Conservation (phyloP, 768 basidiomycete species). For the Boletellus ananiceps region DNA sequence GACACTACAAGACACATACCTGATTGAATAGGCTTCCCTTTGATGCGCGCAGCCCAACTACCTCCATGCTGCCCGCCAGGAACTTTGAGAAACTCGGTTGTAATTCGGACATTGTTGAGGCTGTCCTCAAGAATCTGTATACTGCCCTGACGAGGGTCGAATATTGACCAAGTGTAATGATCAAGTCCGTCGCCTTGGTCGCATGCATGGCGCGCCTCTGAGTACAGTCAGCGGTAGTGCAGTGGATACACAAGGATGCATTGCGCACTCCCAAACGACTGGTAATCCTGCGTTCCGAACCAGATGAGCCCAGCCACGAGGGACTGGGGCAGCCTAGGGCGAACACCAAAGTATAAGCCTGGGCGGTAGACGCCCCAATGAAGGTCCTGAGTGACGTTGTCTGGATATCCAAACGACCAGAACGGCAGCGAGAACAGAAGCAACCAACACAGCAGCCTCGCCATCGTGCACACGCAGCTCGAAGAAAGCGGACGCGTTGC, state of each 20-base stretch:
- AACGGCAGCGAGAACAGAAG: slow-evolving; percentile 22
- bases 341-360: slow-evolving; percentile 91
- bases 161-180: slow-evolving; percentile 83
- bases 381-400: slow-evolving; percentile 39
- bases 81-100: slow-evolving; percentile 83
- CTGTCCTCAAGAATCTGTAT: slow-evolving; percentile 80
- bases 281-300: slow-evolving; percentile 86
- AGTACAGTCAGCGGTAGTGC: slow-evolving; percentile 1
- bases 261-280: slow-evolving; percentile 60
- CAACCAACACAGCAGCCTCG: slow-evolving; percentile 25
- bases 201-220: slow-evolving; percentile 81
- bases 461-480: background rate
- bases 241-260: slow-evolving; percentile 1
- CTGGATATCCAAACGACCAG: slow-evolving; percentile 14
- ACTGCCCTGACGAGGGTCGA: slow-evolving; percentile 82
- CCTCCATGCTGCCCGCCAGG: slow-evolving; percentile 78
- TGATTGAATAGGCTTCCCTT: slow-evolving; percentile 68
- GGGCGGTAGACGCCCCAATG: slow-evolving; percentile 83
- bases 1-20: slow-evolving; percentile 34
- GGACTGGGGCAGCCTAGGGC: slow-evolving; percentile 82
- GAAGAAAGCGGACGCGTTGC: background rate
- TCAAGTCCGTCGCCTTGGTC: slow-evolving; percentile 82
- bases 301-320: slow-evolving; percentile 91
- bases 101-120: slow-evolving; percentile 79
- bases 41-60: slow-evolving; percentile 84